These are phyloP conservation scores for Kandelia obovata DNA, from an alignment of 345 rosid species.

Conservation along the genomic window DNA sequence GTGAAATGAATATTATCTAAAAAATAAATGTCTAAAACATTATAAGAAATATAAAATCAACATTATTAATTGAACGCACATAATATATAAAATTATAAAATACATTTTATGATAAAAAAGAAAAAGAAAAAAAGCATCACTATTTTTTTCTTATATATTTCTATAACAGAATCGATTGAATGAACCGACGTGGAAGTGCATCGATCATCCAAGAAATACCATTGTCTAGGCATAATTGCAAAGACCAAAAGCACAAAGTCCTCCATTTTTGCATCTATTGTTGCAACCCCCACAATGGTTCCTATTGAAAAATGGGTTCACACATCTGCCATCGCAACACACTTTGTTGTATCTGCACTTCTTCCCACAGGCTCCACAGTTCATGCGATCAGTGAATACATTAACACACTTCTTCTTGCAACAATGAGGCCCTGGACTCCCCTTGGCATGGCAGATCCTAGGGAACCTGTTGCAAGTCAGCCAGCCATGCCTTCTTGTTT, in stretches of 20 bases:
- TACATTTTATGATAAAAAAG: no score
- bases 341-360: slow-evolving; percentile 39
- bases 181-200: no score
- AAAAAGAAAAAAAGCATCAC: no score
- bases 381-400: slow-evolving; percentile 17
- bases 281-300: slow-evolving; percentile 35
- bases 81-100: no score
- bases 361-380: slow-evolving; percentile 41
- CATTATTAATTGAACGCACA: no score
- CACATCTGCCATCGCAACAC: slow-evolving; percentile 42
- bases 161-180: no score
- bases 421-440: slow-evolving; percentile 36
- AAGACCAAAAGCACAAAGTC: slow-evolving; percentile 33
- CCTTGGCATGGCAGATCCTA: slow-evolving; percentile 19
- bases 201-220: no score
- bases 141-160: no score
- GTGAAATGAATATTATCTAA: no score
- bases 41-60: no score
- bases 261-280: slow-evolving; percentile 28
- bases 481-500: background rate
- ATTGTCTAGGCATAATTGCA: slow-evolving; percentile 33
- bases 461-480: slow-evolving; percentile 23
- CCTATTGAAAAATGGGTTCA: slow-evolving; percentile 25
- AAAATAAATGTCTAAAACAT: no score
- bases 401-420: slow-evolving; percentile 38